Evolutionary conservation across 371 early-diverging fungal species (phyloP).

Genomic region (Phascolomyces articulosus): DNA sequence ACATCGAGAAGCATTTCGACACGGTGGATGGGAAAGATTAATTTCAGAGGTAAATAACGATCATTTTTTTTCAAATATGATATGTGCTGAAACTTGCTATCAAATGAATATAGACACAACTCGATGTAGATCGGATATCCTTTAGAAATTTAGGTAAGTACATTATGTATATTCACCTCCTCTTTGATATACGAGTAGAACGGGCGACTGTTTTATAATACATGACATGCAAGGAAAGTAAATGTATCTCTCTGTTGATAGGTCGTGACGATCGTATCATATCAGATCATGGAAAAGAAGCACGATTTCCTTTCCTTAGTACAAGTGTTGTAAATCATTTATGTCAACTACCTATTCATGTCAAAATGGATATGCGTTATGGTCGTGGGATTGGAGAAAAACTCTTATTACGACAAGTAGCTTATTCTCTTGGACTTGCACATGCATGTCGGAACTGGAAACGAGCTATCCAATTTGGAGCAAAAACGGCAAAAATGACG

Average conservation of each 20-base stretch:
- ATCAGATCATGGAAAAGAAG: constrained; percentile 87
- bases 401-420: constrained; percentile 76
- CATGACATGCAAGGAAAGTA: background rate
- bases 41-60: constrained; percentile 56
- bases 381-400: constrained; percentile 91
- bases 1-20: constrained; percentile 77
- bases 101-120: constrained; percentile 57
- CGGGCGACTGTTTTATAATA: no score
- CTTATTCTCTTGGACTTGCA: constrained; percentile 55
- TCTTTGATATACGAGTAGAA: no score
- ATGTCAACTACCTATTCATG: constrained; percentile 70
- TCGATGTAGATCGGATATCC: constrained; percentile 87
- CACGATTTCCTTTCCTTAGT: constrained; percentile 89
- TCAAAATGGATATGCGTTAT: constrained; percentile 83
- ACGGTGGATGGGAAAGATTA: constrained; percentile 67
- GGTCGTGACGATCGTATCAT: constrained; percentile 95
- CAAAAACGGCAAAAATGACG: constrained; percentile 93
- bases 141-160: constrained; percentile 78
- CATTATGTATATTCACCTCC: no score
- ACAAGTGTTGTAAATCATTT: constrained; percentile 72
- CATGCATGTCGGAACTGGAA: constrained; percentile 73
- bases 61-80: background rate
- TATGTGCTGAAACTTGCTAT: background rate
- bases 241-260: constrained; percentile 6
- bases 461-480: constrained; percentile 97